phyloP scores from a whole-genome alignment of 2,329 filamentous ascomycete genomes.

The Trichophyton simii region DNA sequence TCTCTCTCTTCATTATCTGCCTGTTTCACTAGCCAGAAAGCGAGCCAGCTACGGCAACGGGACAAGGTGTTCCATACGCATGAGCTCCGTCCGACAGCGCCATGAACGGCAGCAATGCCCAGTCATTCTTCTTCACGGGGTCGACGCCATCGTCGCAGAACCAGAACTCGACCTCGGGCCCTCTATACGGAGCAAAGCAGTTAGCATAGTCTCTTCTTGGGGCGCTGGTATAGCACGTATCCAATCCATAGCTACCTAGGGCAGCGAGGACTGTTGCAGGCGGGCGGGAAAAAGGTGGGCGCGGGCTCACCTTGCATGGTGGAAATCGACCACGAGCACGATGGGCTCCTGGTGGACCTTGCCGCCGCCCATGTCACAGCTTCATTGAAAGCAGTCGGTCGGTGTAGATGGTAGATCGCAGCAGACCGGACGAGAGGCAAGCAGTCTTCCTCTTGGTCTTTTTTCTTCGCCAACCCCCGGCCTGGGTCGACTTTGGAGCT shows the following conservation, averaged over 20 bases:
- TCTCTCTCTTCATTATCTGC: background rate
- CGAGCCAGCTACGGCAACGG: background rate
- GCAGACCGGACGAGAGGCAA: background rate
- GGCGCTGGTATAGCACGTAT: too few relatives aligned
- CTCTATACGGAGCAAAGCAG: conserved; percentile 34
- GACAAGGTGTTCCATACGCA: conserved; percentile 48
- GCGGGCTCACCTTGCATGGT: conserved; percentile 49
- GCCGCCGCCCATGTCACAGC: conserved; percentile 7
- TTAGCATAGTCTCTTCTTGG: background rate
- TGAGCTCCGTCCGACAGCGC: conserved; percentile 91
- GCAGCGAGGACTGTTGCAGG: too few relatives aligned
- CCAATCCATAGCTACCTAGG: too few relatives aligned
- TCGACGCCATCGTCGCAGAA: conserved; percentile 68
- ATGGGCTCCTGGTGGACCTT: conserved; percentile 43
- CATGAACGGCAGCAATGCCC: conserved; percentile 90
- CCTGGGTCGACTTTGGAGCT: background rate
- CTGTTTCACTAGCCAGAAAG: background rate
- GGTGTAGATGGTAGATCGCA: background rate
- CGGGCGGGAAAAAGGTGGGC: too few relatives aligned
- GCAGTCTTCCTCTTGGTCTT: background rate
- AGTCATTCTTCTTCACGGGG: conserved; percentile 73
- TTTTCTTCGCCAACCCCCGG: background rate
- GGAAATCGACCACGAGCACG: conserved; percentile 70
- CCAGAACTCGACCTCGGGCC: conserved; percentile 89
- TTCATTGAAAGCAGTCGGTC: background rate